Evolutionary conservation across 2,329 filamentous ascomycete genomes (phyloP).

Genomic region (Xylariaceae sp.): DNA sequence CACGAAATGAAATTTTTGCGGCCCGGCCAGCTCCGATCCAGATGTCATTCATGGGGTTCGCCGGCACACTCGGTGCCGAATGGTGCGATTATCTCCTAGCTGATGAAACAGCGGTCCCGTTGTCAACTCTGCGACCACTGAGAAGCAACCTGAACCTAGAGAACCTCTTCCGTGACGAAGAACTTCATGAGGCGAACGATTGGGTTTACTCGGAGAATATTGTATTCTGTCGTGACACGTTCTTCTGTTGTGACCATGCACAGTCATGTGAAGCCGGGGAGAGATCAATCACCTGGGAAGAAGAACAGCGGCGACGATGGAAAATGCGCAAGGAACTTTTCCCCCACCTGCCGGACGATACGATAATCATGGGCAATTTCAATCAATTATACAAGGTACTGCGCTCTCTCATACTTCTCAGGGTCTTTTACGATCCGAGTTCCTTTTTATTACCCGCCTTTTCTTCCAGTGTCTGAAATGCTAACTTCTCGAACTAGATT

Average conservation of each 20-base stretch:
- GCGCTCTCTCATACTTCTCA: neutral
- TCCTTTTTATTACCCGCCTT: neutral
- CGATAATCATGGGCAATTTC: conserved; percentile 93
- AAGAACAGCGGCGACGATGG: conserved; percentile 79
- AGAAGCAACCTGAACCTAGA: conserved; percentile 68
- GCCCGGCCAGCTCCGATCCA: conserved; percentile 91
- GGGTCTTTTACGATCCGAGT: neutral
- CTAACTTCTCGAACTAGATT: conserved; percentile 54
- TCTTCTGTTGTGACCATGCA: conserved; percentile 96
- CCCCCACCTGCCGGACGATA: conserved; percentile 72
- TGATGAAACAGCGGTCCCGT: conserved; percentile 80
- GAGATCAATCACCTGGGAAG: conserved; percentile 67
- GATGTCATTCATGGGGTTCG: conserved; percentile 99
- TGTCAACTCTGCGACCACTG: conserved; percentile 72
- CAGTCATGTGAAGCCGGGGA: conserved; percentile 77
- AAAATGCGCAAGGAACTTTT: conserved; percentile 91
- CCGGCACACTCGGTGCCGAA: conserved; percentile 89
- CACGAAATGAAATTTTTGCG: conserved; percentile 96
- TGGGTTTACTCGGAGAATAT: conserved; percentile 98
- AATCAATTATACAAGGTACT: conserved; percentile 95
- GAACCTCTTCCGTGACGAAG: conserved; percentile 62
- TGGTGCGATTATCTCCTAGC: conserved; percentile 98
- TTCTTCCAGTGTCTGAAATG: neutral
- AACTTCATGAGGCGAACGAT: conserved; percentile 62
- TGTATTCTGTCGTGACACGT: conserved; percentile 88